These are phyloP conservation scores for Pleodorina starrii DNA, from an alignment of 139 green algal genomes.

Conservation along the genomic window DNA sequence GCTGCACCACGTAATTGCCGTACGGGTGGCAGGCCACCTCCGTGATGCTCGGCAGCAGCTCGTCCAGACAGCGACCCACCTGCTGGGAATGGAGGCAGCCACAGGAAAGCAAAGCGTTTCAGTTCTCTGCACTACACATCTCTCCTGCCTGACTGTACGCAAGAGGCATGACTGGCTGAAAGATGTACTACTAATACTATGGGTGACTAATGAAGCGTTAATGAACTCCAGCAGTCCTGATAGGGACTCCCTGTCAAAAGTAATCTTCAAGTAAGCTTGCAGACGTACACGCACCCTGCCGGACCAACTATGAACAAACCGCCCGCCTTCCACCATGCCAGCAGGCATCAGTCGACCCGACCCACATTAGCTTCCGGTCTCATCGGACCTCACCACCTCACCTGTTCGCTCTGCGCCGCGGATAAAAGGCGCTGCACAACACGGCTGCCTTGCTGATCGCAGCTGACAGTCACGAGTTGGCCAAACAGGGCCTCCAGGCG, in stretches of 20 bases:
- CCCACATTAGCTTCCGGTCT: too few species aligned
- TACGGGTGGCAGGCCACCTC: constrained; percentile 42
- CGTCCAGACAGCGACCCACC: constrained; percentile 45
- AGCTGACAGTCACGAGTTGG: background rate
- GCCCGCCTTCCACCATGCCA: background rate
- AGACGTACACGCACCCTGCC: background rate
- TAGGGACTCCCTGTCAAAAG: background rate
- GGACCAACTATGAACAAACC: too few species aligned
- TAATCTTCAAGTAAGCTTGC: background rate
- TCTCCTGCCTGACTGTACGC: too few species aligned
- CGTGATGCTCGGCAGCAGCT: constrained; percentile 19
- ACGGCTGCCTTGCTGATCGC: constrained; percentile 45
- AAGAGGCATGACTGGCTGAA: background rate
- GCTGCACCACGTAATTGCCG: constrained; percentile 49
- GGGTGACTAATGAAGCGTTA: too few species aligned
- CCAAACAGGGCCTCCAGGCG: constrained; percentile 37
- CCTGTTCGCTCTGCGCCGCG: constrained; percentile 27
- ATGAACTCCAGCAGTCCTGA: background rate
- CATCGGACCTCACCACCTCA: too few species aligned
- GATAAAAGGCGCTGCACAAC: constrained; percentile 45
- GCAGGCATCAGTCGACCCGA: background rate
- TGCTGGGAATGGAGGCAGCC: background rate
- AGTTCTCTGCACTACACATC: too few species aligned
- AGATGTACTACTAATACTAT: too few species aligned
- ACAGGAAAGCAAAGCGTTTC: too few species aligned